Conservation (phyloP, 306 rosid genomes). For the Aeschynomene evenia region DNA sequence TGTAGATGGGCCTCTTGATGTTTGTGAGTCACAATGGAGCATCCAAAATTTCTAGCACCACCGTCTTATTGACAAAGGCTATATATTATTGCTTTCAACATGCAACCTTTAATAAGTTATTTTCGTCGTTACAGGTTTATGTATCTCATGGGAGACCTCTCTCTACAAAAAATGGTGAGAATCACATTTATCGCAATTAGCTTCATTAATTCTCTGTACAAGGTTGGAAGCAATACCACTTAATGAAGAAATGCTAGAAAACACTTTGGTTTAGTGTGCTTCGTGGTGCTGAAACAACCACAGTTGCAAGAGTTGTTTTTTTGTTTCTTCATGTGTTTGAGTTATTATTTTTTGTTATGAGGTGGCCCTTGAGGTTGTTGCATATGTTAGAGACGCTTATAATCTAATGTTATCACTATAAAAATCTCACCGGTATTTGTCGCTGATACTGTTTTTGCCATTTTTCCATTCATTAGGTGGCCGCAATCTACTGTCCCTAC, state of each 20-base stretch:
- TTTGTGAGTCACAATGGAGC: constrained; percentile 54
- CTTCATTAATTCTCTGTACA: constrained; percentile 19
- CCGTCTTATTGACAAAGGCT: neutral
- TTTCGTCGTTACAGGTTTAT: constrained; percentile 57
- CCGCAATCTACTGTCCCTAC: constrained; percentile 68
- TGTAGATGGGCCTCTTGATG: constrained; percentile 72
- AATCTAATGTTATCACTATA: neutral
- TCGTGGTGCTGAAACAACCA: constrained; percentile 1
- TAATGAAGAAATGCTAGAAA: neutral
- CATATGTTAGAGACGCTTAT: neutral
- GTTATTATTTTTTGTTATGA: neutral
- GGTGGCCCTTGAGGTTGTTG: neutral
- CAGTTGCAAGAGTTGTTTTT: constrained; percentile 12
- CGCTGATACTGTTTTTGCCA: neutral
- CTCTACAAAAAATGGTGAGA: constrained; percentile 74
- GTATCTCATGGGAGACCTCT: constrained; percentile 72
- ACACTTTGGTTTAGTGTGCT: constrained; percentile 4
- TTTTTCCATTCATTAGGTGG: constrained; percentile 63
- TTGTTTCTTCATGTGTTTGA: neutral
- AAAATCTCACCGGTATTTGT: neutral
- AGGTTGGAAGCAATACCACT: neutral
- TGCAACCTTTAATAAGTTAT: neutral
- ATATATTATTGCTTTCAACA: neutral
- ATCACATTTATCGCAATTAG: constrained; percentile 11
- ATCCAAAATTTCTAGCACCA: neutral